Evolutionary conservation across 1,284 basidiomycete species (phyloP).

Genomic region (Melampsora abietis-canadensis): DNA sequence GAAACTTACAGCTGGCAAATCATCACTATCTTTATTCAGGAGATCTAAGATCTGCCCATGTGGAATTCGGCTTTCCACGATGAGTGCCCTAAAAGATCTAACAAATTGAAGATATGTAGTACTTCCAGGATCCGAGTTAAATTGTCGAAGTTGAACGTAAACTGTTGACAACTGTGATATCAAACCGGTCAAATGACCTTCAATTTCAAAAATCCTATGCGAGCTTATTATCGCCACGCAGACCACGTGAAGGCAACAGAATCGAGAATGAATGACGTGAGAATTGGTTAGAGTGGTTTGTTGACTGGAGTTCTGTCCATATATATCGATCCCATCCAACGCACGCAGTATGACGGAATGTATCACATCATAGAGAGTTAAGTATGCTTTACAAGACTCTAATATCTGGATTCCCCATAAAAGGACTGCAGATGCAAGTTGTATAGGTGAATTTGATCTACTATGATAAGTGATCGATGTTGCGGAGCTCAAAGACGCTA

Average conservation of each 20-base stretch:
- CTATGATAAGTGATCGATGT: background rate
- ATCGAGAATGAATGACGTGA: slow-evolving; percentile 9
- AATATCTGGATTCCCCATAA: slow-evolving; percentile 36
- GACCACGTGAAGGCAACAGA: slow-evolving; percentile 26
- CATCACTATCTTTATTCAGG: slow-evolving; percentile 15
- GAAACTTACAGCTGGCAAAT: background rate
- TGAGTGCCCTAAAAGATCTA: slow-evolving; percentile 21
- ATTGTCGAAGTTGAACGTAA: slow-evolving; percentile 32
- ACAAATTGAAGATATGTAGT: slow-evolving; percentile 15
- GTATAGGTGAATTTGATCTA: slow-evolving; percentile 5
- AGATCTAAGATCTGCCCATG: slow-evolving; percentile 37
- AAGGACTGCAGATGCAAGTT: slow-evolving; percentile 34
- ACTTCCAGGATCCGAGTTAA: background rate
- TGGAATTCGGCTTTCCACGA: slow-evolving; percentile 22
- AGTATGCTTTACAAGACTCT: slow-evolving; percentile 27
- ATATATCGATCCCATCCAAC: slow-evolving; percentile 10
- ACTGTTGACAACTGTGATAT: slow-evolving; percentile 15
- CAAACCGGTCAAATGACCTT: slow-evolving; percentile 17
- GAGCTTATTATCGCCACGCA: slow-evolving; percentile 25
- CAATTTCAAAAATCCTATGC: slow-evolving; percentile 30
- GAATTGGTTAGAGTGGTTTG: too few species aligned
- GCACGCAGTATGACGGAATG: slow-evolving; percentile 25
- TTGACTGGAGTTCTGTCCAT: too few species aligned
- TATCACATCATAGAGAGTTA: slow-evolving; percentile 26
- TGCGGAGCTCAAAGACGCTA: slow-evolving; percentile 1